Percentiles rank a stretch among this genome's conserved stretches.
Conservation (phyloP, 148 eudicot genomes). For the Cornus florida region DNA sequence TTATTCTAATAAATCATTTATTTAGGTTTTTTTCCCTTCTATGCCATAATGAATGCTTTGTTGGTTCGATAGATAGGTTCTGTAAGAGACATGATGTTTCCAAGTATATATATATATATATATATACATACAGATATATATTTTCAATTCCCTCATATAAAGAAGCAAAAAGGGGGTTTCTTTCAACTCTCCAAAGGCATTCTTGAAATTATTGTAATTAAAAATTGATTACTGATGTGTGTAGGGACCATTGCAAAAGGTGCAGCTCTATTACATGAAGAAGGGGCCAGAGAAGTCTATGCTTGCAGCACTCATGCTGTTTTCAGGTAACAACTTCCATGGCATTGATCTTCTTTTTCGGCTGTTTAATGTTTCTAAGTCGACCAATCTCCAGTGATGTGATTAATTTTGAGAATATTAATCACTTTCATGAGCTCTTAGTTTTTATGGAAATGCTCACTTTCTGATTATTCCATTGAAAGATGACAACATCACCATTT, state of each 20-base stretch:
- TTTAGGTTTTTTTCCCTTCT: neutral
- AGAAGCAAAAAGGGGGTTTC: neutral
- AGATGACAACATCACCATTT: neutral
- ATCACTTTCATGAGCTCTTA: neutral
- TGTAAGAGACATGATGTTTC: neutral
- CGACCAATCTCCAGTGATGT: neutral
- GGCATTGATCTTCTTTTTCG: neutral
- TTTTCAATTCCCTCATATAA: neutral
- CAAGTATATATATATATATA: neutral
- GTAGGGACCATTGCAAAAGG: slow-evolving; percentile 70
- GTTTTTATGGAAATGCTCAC: neutral
- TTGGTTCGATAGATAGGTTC: neutral
- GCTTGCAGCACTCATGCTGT: slow-evolving; percentile 77
- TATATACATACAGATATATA: neutral
- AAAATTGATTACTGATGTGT: slow-evolving; percentile 1
- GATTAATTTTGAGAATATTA: neutral
- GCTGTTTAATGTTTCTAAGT: neutral
- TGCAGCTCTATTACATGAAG: slow-evolving; percentile 62
- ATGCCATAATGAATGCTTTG: neutral
- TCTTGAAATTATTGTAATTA: neutral
- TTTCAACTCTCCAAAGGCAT: neutral
- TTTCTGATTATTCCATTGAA: neutral
- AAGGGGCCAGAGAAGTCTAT: slow-evolving; percentile 73
- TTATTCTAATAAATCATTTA: neutral
- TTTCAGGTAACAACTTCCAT: slow-evolving; percentile 43